Evolutionary conservation across 1,284 basidiomycete genomes (phyloP), one percentile per base, ranked within the genome.

Genomic region (Trichosporon asahii): DNA sequence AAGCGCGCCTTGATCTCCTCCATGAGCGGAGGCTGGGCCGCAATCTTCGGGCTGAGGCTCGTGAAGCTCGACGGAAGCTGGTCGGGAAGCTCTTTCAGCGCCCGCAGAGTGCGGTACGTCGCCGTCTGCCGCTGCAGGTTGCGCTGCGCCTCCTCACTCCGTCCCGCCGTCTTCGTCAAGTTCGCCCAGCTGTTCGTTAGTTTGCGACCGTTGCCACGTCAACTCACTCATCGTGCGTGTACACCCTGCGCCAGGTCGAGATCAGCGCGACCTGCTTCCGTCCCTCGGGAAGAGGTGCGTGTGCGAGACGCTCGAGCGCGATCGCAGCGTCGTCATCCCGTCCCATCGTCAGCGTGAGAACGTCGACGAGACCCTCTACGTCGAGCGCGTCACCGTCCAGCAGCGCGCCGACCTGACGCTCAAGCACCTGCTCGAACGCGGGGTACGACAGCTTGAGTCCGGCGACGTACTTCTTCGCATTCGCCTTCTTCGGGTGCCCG

Each of bases 181-280:
- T 64, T 67, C 15, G 65, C 70, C 81, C 81, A 83, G 74, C 79
- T 80, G 55, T 2, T 11, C 25, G 66, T 67, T 23, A 67, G 53
- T n/a, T 8, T 21, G 18, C 21, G 11, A 23, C 15, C 31, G 31
- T n/a, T 37, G 11, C 35, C 9, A 11, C 14, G 6, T 18, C 29
- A 15, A 85, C 89, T 76, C 79, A 95, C 93, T 97, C 89, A 79
- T 98, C 94, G 67, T 92, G 89, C 57, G 92, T 86, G 77, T 93
- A 95, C 63, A 95, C 88, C 33, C 95, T 86, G 46, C 94, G 87
- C 95, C 95, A 98, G 21, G 93, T 86, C 35, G 88, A 88, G 55
- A 89, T 85, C 76, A 93, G 87, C 2, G 91, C 90, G 33, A 91
- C 88, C 25, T 89, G 88, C 78, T 87, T 87, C 65, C 95, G 86